Base-by-base conservation (phyloP, 805 yeast genomes). In the Cyberlindnera meyerae region DNA sequence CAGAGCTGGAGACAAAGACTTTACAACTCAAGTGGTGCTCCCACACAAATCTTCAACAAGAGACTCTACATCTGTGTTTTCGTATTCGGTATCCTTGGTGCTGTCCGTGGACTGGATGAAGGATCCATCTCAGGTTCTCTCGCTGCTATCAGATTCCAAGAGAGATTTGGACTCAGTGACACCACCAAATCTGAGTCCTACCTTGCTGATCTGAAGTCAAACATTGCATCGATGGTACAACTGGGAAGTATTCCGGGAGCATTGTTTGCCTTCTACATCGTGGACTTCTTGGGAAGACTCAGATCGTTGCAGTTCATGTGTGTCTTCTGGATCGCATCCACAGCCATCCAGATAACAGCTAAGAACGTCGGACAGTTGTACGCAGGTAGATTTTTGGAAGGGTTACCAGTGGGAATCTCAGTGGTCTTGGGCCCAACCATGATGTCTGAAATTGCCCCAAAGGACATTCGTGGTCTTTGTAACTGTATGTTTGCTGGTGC, bases 61-160 rank as follows among this genome's bases (percentile, higher is more conserved):
- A 63, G 66, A 12, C 61, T 75, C 26, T 71, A 56, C 51, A 40
- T 64, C 30, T 58, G 71, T 2, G 68, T 71, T 9, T 55, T 67
- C 18, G 63, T 71, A 2, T 75, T 74, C 52, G 81, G 80, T 31
- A 51, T 74, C 18, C 51, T 73, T 31, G 81, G 81, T n/a, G 61
- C 71, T 18, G 75, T 75, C 5, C 57, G 81, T 55, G 81, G 81
- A 12, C 65, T 62, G 28, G 81, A 75, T 51, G 80, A 75, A 52
- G 81, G 80, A 24, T 55, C 55, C 41, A 63, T 70, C 24, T 54
- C 75, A 11, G 76, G 75, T 8, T 57, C 66, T 6, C 55, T 70
- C 13, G 61, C 69, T 12, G 75, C 66, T 44, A 42, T 42, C 4
- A 59, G 71, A 1, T 75, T 75, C 49, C 54, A 47, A 18, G 37